Base-by-base conservation (phyloP, 495 filamentous ascomycete genomes). In the Daldinia childiae region DNA sequence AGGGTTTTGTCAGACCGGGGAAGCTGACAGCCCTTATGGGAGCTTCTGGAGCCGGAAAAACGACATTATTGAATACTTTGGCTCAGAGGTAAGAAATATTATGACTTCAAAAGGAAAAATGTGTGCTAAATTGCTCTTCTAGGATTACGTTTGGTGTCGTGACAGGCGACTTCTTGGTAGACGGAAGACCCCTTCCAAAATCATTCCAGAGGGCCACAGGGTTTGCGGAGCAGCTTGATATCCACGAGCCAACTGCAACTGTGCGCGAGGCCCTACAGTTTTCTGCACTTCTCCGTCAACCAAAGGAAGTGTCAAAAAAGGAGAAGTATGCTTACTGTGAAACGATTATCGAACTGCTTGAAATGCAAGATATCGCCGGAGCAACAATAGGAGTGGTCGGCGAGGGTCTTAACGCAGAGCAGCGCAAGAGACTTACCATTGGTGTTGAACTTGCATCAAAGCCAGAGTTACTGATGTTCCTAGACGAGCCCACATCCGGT, bases 161-260 rank as follows among this genome's bases (percentile, higher is more conserved):
- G 90, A 57, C 85, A 80, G 55, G 92, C 88, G 26, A 86, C 88
- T 63, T 92, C 83, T 78, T 92, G 0, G 87, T 94, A 3, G 88
- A 92, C 67, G 92, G 90, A 5, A 83, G 84, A 32, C 85, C 82
- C 52, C 85, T 88, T 19, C 89, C 92, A 69, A 84, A 84, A 24
- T 90, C 89, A 1, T 93, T 93, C 80, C 91, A 92, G 71, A 87
- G 92, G 8, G 92, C 92, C 78, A 93, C 91, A 4, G 92, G 92
- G n/a, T 95, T 94, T 71, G 92, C 92, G n/a, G 90, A 95, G 70
- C 92, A 95, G 73, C 91, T 93, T 74, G 92, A 95, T 83, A 84
- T 95, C 2, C 92, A 93, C 75, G 82, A 93, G n/a, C 82, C 87
- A 39, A 93, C 91, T 0, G 85, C 88, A 3, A 95, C 92, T 2